Base-by-base conservation (phyloP, 495 filamentous ascomycete species). In the Hypoxylon trugodes region DNA sequence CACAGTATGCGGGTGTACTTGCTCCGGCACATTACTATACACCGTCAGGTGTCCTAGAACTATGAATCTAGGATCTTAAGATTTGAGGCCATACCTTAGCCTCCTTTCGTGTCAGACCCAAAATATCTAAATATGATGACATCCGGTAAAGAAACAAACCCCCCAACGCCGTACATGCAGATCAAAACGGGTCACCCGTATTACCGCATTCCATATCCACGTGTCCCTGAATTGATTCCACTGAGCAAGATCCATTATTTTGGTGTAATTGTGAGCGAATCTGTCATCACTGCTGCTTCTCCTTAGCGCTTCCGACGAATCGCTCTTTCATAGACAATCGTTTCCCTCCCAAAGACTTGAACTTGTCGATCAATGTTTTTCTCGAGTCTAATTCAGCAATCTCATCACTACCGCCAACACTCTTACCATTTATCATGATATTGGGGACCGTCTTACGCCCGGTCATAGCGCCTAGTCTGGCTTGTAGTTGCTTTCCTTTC, bases 341-440 rank as follows among this genome's bases (percentile, higher is more conserved):
- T 70, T 89, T 90, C 1, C 89, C 90, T 30, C 84, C 93, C 76
- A 96, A 76, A 7, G 76, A 81, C 73, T 83, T 85, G 55, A 98
- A 81, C 67, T 86, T 94, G 32, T 86, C 86, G 24, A 83, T 80
- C 54, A 98, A 77, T 53, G 81, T 83, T 60, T 87, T 87, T n/a
- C 82, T 82, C 35, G 77, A 68, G 71, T 96, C 87, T 57, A 98
- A 72, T 19, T 82, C 87, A 33, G 84, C 83, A 55, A 98, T 83
- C 28, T 97, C 92, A 68, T 97, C 94, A 38, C 92, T 87, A 22
- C 95, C 95, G 21, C 95, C 95, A 61, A 98, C 93, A 68, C 90
- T 95, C 72, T 87, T 86, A 3, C 91, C 95, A 68, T 88, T 90
- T 40, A 98, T 83, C 52, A 98, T 78, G 24, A 98, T 81, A 68